Evolutionary conservation across 352 stramenopile genomes (phyloP).

Genomic region (Thraustochytrium sp.): DNA sequence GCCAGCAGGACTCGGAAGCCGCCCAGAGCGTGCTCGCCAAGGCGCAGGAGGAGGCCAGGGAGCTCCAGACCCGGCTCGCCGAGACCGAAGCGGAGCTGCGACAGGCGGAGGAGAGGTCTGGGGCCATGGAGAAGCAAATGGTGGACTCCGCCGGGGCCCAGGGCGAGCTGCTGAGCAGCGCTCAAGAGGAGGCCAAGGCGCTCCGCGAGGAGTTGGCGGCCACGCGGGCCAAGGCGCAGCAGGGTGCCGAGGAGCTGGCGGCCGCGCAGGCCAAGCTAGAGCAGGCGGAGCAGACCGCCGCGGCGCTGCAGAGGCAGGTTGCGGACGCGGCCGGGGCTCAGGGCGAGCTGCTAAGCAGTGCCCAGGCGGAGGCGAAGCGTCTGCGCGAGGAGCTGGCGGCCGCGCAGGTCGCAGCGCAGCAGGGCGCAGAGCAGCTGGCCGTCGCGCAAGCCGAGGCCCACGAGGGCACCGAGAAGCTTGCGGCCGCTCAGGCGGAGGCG

Average conservation of each 20-base stretch:
- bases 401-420: too few species aligned
- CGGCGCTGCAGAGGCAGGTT: neutral
- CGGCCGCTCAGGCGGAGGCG: neutral
- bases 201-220: neutral
- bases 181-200: too few species aligned
- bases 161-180: too few species aligned
- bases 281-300: neutral
- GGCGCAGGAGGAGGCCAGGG: neutral
- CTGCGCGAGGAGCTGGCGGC: too few species aligned
- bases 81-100: neutral
- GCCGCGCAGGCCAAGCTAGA: neutral
- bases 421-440: too few species aligned
- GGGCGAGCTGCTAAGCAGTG: neutral
- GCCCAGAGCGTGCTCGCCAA: neutral
- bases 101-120: neutral
- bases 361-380: too few species aligned
- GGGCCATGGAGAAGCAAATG: neutral
- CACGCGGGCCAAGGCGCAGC: neutral
- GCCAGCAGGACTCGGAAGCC: neutral
- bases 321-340: neutral
- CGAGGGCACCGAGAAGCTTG: neutral
- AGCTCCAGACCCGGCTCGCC: neutral
- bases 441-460: neutral
- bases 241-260: neutral
- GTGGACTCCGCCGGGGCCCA: too few species aligned